phyloP scores from a whole-genome alignment of 2,329 filamentous ascomycete genomes.

The Sarocladium kiliense region DNA sequence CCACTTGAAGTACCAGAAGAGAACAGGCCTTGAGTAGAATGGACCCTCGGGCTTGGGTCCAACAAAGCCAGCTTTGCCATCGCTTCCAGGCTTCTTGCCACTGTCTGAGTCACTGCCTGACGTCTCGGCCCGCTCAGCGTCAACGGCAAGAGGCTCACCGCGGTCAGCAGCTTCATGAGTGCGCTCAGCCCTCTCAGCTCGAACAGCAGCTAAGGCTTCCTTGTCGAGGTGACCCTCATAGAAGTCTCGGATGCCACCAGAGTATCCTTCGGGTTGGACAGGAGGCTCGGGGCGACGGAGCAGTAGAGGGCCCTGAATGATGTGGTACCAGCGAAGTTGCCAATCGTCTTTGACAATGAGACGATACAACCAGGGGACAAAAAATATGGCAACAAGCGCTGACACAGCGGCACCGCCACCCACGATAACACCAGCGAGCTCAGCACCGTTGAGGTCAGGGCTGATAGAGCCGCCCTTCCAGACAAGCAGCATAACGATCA shows the following conservation, averaged over 20 bases:
- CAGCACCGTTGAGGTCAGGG: conserved; percentile 27
- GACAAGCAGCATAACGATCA: conserved; percentile 19
- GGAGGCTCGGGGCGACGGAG: conserved; percentile 36
- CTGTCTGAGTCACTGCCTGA: neutral
- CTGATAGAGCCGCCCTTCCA: conserved; percentile 13
- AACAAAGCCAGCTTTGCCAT: conserved; percentile 14
- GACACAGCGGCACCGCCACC: conserved; percentile 26
- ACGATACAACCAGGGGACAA: conserved; percentile 29
- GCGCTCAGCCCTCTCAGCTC: neutral
- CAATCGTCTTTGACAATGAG: conserved; percentile 26
- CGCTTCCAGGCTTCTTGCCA: conserved; percentile 13
- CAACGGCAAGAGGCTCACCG: neutral
- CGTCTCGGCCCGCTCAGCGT: neutral
- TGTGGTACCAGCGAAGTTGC: conserved; percentile 25
- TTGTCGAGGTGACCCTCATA: conserved; percentile 51
- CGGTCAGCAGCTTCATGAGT: conserved; percentile 10
- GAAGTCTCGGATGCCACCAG: conserved; percentile 44
- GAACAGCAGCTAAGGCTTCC: conserved; percentile 39
- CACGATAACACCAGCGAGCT: conserved; percentile 22
- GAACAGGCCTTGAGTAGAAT: neutral
- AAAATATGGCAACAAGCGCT: conserved; percentile 26
- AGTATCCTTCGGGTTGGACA: conserved; percentile 35
- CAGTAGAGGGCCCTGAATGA: conserved; percentile 31
- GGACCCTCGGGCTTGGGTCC: conserved; percentile 13
- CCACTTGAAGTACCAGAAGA: conserved; percentile 13